Evolutionary conservation across 116 monocot species (phyloP).

Genomic region (Zostera marina): DNA sequence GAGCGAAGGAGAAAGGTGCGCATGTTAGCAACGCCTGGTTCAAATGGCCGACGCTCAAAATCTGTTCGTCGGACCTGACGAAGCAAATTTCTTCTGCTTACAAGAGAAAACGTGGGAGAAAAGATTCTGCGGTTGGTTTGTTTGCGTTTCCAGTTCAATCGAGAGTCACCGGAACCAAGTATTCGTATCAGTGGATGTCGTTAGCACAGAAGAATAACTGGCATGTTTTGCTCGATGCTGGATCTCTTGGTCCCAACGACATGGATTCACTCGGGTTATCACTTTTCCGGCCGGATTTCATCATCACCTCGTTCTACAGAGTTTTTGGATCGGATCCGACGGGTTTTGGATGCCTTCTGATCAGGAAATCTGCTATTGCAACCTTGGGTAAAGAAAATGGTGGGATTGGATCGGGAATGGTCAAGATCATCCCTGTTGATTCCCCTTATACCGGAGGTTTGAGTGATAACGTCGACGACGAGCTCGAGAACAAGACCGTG

Average conservation of each 20-base stretch:
- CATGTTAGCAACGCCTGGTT: constrained; percentile 56
- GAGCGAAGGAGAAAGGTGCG: constrained; percentile 75
- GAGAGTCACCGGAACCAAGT: constrained; percentile 79
- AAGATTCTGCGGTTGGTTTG: constrained; percentile 56
- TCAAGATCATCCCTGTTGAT: constrained; percentile 62
- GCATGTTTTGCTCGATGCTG: constrained; percentile 97
- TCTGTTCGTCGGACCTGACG: constrained; percentile 56
- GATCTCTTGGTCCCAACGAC: constrained; percentile 91
- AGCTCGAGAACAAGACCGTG: constrained; percentile 1
- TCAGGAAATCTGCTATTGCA: constrained; percentile 72
- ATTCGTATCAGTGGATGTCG: constrained; percentile 99
- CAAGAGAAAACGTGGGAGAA: constrained; percentile 47
- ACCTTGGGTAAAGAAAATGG: constrained; percentile 54
- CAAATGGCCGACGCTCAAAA: constrained; percentile 80
- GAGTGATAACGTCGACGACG: constrained; percentile 56
- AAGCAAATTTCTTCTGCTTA: constrained; percentile 59
- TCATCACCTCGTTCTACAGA: constrained; percentile 91
- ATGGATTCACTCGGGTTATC: constrained; percentile 96
- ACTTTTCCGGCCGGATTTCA: constrained; percentile 89
- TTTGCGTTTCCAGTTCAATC: constrained; percentile 97
- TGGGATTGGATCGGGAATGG: constrained; percentile 74
- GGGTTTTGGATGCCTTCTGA: constrained; percentile 80
- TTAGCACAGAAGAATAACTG: constrained; percentile 92
- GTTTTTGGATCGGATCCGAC: constrained; percentile 86
- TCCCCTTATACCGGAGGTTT: constrained; percentile 80